Conservation (phyloP, 2,329 filamentous ascomycete species). For the Cordyceps cicadae region DNA sequence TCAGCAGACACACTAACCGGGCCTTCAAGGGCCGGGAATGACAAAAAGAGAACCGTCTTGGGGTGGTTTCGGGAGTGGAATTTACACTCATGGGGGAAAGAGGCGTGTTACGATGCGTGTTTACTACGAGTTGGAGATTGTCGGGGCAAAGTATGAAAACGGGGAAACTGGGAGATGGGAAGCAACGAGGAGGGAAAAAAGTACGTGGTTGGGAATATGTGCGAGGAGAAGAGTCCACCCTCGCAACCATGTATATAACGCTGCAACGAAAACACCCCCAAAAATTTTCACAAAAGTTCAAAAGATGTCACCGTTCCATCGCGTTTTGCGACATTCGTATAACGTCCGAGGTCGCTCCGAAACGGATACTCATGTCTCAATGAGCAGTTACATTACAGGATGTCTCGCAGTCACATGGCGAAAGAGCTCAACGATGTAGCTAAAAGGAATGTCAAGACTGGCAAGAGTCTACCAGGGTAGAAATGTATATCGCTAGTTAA, state of each 20-base stretch:
- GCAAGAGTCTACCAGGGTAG: not conserved
- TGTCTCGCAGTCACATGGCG: not conserved
- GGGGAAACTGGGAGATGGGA: not conserved
- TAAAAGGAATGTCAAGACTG: not conserved
- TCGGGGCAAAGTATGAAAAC: not conserved
- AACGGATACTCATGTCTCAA: not conserved
- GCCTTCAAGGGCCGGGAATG: too few species aligned
- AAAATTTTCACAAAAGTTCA: not conserved
- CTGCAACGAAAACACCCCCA: constrained; percentile 10
- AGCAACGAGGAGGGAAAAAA: not conserved
- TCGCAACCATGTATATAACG: constrained; percentile 13
- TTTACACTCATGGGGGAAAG: not conserved
- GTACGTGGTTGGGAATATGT: constrained; percentile 7
- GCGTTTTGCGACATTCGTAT: too few species aligned
- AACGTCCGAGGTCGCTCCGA: too few species aligned
- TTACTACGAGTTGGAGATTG: not conserved
- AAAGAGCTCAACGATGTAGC: not conserved
- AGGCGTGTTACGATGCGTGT: not conserved
- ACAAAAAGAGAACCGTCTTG: too few species aligned
- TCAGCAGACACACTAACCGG: too few species aligned
- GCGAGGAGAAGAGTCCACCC: not conserved
- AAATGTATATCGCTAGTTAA: constrained; percentile 2
- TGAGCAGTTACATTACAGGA: not conserved
- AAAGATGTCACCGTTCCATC: too few species aligned
- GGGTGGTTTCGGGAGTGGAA: too few species aligned